Conservation (phyloP, 495 filamentous ascomycete genomes). For the Paragyromitra xinjiangensis region DNA sequence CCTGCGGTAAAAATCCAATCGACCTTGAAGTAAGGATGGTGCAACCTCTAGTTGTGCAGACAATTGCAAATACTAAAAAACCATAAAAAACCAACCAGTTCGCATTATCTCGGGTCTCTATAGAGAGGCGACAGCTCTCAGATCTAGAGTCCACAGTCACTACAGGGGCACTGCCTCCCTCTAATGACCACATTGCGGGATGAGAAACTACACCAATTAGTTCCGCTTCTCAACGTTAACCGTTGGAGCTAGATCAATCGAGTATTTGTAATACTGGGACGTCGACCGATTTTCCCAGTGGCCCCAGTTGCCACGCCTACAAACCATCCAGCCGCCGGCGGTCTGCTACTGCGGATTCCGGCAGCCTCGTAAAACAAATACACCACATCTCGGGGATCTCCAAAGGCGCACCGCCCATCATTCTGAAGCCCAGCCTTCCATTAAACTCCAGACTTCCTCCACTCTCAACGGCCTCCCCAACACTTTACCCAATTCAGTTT, state of each 20-base stretch:
- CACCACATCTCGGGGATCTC: background rate
- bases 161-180: background rate
- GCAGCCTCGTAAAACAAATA: background rate
- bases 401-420: background rate
- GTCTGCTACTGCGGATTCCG: background rate
- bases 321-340: background rate
- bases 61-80: background rate
- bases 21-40: background rate
- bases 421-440: background rate
- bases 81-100: background rate
- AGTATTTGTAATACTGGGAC: background rate
- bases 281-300: background rate
- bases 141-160: background rate
- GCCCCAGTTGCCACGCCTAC: background rate
- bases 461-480: background rate
- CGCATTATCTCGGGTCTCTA: background rate
- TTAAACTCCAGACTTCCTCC: background rate
- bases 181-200: background rate
- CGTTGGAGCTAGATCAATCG: background rate
- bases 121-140: background rate
- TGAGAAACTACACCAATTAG: background rate
- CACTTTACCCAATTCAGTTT: background rate
- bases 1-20: background rate
- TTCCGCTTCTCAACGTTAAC: background rate
- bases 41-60: background rate